Evolutionary conservation across 495 filamentous ascomycete genomes (phyloP).

Genomic region (Chaetomium cochliodes): DNA sequence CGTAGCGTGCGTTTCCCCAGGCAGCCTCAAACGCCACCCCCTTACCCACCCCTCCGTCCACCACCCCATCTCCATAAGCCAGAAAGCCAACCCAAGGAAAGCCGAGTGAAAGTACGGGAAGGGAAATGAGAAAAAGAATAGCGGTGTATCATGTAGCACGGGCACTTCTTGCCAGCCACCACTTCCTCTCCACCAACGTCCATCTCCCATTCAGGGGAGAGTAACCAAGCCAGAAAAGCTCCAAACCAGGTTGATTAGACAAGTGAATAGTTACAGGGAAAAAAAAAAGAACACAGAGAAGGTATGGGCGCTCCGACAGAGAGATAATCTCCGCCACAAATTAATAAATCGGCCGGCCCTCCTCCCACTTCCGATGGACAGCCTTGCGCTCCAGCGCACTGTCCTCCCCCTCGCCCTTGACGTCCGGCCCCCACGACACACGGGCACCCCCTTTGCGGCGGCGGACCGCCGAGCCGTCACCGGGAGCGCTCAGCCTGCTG

Average conservation of each 20-base stretch:
- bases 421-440: constrained; percentile 46
- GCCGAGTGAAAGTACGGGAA: not conserved
- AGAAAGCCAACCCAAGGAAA: not conserved
- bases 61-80: constrained; percentile 1
- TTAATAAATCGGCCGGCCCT: constrained; percentile 65
- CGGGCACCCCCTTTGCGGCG: constrained; percentile 54
- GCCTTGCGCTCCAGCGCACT: constrained; percentile 18
- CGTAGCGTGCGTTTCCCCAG: not conserved
- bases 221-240: not conserved
- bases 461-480: constrained; percentile 46
- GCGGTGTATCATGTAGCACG: not conserved
- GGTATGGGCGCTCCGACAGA: constrained; percentile 4
- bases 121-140: not conserved
- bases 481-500: constrained; percentile 38
- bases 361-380: constrained; percentile 44
- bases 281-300: constrained; percentile 3
- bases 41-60: too few relatives aligned
- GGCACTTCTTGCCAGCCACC: not conserved
- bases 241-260: not conserved
- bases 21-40: constrained; percentile 1
- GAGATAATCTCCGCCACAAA: not conserved
- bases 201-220: not conserved
- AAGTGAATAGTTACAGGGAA: constrained; percentile 12
- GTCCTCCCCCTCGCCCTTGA: constrained; percentile 28
- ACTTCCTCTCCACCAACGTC: not conserved